Base-by-base conservation (phyloP, 1,139 yeast species). In the Wickerhamomyces sp. region DNA sequence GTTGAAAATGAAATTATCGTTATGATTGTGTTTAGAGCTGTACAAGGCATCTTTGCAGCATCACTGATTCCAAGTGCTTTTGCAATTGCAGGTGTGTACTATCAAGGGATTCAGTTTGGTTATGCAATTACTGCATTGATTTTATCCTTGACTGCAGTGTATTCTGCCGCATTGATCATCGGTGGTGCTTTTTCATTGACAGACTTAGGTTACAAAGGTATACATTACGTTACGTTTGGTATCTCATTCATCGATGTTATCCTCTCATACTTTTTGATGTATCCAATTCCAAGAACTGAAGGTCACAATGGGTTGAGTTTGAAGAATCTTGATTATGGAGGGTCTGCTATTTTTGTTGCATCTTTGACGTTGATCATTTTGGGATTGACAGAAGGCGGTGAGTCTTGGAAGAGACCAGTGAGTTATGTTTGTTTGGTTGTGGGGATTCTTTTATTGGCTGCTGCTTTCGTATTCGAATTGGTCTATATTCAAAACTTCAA, bases 31-130 rank as follows among this genome's bases (percentile, higher is more conserved):
- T 53, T 64, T 25, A 52, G 68, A 41, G 65, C 68, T 2, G 33
- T 64, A 1, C 68, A 63, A 39, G 68, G 68, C 12, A 44, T 63
- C 12, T 53, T 57, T 11, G 68, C 61, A 2, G 57, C 67, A 4
- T 52, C 59, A 1, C 36, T 61, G 14, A 48, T 63, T 16, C 68
- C 68, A 0, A 41, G 56, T 14, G 47, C 55, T 0, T 55, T 49
- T 40, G 58, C 63, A 0, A 23, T 63, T 6, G 51, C 57, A 5
- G 64, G 57, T 1, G 46, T 48, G 32, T 55, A 56, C 31, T 62
- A 54, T 28, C 25, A 35, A 8, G 62, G 58, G 2, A 39, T 44
- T 18, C 37, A 46, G 8, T 41, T 58, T 8, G 45, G 42, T 6
- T 29, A 23, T 4, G 64, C 64, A 2, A 41, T 59, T 30, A 34